Base-by-base conservation (phyloP, 2,329 filamentous ascomycete genomes). In the Trichothecium sympodiale region DNA sequence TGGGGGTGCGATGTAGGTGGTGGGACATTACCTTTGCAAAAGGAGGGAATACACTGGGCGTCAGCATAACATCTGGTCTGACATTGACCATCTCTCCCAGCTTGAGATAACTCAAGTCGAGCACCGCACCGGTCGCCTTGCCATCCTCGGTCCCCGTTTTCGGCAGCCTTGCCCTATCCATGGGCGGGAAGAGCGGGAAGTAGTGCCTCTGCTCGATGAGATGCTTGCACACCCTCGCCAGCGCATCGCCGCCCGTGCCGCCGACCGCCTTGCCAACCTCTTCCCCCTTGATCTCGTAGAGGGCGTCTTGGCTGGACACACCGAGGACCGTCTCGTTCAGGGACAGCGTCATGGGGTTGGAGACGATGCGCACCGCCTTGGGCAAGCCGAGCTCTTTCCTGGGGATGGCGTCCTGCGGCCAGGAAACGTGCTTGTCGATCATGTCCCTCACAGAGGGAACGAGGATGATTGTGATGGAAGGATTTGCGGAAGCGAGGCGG, bases 151-250 rank as follows among this genome's bases (percentile, higher is more conserved):
- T 73, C 1, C 77, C 77, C 1, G 76, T 75, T 53, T 72, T 80
- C 20, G 80, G 77, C 37, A 85, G 61, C 44, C 64, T 74, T 38
- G 74, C 68, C 33, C 87, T 70, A 34, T 82, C 77, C 10, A 78
- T 71, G 0, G 89, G 79, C 5, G 91, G 91, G 51, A 88, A 95
- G 1, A 96, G 61, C 0, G 91, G 91, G 49, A 86, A 86, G 57
- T 88, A 96, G 52, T 91, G 87, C 6, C 88, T 69, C 60, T 96
- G 91, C 58, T 94, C 83, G 38, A 98, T 74, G 14, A 98, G 57
- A 46, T 91, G 80, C 15, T 77, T 71, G 5, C 82, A 76, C 32
- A 88, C 59, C n/a, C 89, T 65, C 13, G 78, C 75, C 49, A 89
- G 66, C 17, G 83, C 48, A 45, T 83, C 77, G 4, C 34, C 37